These are phyloP conservation scores for Teunomyces stri DNA, from an alignment of 805 yeast genomes.

Conservation along the genomic window DNA sequence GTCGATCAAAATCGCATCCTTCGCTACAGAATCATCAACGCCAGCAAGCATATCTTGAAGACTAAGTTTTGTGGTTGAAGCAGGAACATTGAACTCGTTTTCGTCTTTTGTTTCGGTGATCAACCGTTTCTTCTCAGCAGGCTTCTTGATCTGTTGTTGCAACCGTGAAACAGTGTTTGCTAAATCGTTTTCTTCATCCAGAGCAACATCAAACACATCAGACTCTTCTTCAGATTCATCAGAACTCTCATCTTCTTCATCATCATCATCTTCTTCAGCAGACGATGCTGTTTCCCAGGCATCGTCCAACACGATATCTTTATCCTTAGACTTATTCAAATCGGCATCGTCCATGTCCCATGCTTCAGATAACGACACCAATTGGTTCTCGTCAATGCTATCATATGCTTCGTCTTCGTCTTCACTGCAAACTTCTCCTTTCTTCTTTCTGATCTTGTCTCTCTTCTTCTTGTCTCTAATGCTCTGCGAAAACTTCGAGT, in stretches of 20 bases:
- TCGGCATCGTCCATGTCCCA: slow-evolving; percentile 80
- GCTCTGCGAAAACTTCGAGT: slow-evolving; percentile 67
- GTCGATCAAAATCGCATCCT: slow-evolving; percentile 50
- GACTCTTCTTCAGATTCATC: slow-evolving; percentile 10
- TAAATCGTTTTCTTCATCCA: slow-evolving; percentile 49
- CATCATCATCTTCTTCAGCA: slow-evolving; percentile 27
- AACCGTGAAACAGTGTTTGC: slow-evolving; percentile 44
- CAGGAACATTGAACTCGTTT: slow-evolving; percentile 67
- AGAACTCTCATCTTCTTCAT: slow-evolving; percentile 21
- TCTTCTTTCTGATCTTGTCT: slow-evolving; percentile 28
- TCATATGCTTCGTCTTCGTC: slow-evolving; percentile 55
- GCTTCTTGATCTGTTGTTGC: slow-evolving; percentile 34
- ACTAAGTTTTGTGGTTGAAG: slow-evolving; percentile 49
- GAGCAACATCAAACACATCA: slow-evolving; percentile 25
- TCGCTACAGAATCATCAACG: slow-evolving; percentile 48
- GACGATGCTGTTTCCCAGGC: slow-evolving; percentile 28
- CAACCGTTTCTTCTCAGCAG: slow-evolving; percentile 43
- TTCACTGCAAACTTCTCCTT: slow-evolving; percentile 17
- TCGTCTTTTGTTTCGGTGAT: slow-evolving; percentile 59
- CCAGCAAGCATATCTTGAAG: slow-evolving; percentile 74
- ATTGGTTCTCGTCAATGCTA: slow-evolving; percentile 72
- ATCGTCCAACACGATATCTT: slow-evolving; percentile 28
- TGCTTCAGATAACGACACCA: slow-evolving; percentile 77
- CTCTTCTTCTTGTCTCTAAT: slow-evolving; percentile 53
- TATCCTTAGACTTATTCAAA: slow-evolving; percentile 14